Percentiles rank a stretch among this genome's conserved stretches.
These are phyloP conservation scores for Cenococcum geophilum DNA, from an alignment of 495 filamentous ascomycete genomes.

Conservation along the genomic window DNA sequence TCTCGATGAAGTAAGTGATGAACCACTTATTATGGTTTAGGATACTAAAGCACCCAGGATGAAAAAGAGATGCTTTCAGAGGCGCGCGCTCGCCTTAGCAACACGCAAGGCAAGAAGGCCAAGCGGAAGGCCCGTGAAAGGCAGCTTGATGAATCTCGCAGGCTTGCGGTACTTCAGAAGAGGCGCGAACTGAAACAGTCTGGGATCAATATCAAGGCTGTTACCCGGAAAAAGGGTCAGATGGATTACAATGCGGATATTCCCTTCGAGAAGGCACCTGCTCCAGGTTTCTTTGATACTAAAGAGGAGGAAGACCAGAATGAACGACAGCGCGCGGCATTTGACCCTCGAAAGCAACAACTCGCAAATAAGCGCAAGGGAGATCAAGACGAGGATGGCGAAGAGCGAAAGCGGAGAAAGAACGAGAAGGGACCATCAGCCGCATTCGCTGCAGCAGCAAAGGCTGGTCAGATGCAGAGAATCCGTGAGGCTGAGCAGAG, in stretches of 20 bases:
- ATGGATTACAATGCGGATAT: conserved; percentile 99
- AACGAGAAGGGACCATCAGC: conserved; percentile 74
- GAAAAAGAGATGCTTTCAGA: conserved; percentile 99
- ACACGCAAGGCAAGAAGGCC: conserved; percentile 98
- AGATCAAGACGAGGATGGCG: conserved; percentile 64
- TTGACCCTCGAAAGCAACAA: conserved; percentile 92
- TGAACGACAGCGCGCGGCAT: conserved; percentile 79
- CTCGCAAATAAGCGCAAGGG: conserved; percentile 93
- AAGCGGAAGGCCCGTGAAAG: conserved; percentile 95
- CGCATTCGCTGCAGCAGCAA: conserved; percentile 78
- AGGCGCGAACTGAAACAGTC: conserved; percentile 93
- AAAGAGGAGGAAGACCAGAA: conserved; percentile 71
- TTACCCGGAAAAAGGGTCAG: conserved; percentile 85
- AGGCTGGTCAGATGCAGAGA: conserved; percentile 92
- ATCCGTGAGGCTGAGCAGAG: conserved; percentile 94
- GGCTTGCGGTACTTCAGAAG: conserved; percentile 87
- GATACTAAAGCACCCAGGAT: too few relatives aligned
- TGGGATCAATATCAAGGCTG: conserved; percentile 95
- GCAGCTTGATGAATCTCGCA: conserved; percentile 88
- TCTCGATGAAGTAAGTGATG: conserved; percentile 71
- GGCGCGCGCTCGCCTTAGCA: conserved; percentile 89
- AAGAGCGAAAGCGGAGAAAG: conserved; percentile 76
- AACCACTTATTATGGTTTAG: too few relatives aligned
- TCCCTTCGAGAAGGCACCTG: conserved; percentile 88
- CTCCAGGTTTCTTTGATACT: conserved; percentile 91